Percentiles rank a stretch among this genome's conserved stretches.
These are phyloP conservation scores for Teratosphaeria nubilosa DNA, from an alignment of 2,329 filamentous ascomycete species.

Conservation along the genomic window DNA sequence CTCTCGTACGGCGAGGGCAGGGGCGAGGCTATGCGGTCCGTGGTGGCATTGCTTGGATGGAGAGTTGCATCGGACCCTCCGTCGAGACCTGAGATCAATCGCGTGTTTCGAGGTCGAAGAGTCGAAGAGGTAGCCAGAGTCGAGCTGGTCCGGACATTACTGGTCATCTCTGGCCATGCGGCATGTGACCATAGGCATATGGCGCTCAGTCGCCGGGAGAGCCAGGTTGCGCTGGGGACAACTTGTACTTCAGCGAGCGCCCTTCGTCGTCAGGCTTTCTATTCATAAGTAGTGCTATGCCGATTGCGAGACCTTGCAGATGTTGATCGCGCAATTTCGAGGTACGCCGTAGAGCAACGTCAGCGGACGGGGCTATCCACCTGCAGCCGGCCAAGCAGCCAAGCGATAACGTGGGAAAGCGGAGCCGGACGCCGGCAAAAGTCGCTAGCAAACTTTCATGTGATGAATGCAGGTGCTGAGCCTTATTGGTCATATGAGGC, in stretches of 20 bases:
- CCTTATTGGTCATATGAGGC: neutral
- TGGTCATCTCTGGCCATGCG: slow-evolving; percentile 19
- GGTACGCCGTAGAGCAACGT: neutral
- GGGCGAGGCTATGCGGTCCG: slow-evolving; percentile 23
- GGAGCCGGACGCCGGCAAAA: neutral
- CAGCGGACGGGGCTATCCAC: neutral
- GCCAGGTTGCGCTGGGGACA: neutral
- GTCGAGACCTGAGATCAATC: slow-evolving; percentile 39
- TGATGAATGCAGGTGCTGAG: neutral
- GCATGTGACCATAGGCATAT: slow-evolving; percentile 5
- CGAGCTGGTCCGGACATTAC: slow-evolving; percentile 20
- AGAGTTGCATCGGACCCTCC: slow-evolving; percentile 31
- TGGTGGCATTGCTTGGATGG: slow-evolving; percentile 25
- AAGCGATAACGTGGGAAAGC: neutral
- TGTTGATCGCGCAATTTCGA: neutral
- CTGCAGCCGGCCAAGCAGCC: neutral
- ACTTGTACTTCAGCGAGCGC: neutral
- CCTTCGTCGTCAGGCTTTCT: neutral
- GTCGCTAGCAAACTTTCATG: neutral
- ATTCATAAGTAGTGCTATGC: neutral
- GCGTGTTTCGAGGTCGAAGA: slow-evolving; percentile 36
- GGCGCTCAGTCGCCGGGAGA: neutral
- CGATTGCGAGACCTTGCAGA: neutral
- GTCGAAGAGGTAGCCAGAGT: slow-evolving; percentile 30
- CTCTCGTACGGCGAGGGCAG: slow-evolving; percentile 25